Evolutionary conservation across 2,329 filamentous ascomycete species (phyloP).

Genomic region (Phyllosticta paracitricarpa): DNA sequence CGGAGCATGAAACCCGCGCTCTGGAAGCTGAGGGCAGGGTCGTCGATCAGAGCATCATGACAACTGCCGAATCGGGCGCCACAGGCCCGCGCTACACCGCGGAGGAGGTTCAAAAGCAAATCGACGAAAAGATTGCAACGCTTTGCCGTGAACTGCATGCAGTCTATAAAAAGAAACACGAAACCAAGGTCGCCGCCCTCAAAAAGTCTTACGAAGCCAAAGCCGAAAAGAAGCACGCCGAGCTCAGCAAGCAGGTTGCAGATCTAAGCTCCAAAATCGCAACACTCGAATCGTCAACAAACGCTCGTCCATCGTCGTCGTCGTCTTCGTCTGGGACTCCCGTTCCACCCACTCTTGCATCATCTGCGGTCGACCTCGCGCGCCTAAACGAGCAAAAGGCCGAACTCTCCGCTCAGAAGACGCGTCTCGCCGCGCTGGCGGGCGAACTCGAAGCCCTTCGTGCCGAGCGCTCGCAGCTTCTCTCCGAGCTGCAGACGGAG

Average conservation of each 20-base stretch:
- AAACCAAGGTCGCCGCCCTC: constrained; percentile 85
- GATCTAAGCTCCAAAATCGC: constrained; percentile 66
- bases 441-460: constrained; percentile 62
- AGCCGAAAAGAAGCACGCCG: constrained; percentile 78
- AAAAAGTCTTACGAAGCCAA: constrained; percentile 73
- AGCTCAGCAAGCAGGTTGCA: constrained; percentile 63
- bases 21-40: constrained; percentile 54
- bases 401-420: constrained; percentile 59
- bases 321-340: neutral
- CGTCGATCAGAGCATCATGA: constrained; percentile 41
- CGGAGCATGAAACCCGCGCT: constrained; percentile 49
- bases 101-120: constrained; percentile 48
- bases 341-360: constrained; percentile 1
- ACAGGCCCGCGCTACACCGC: constrained; percentile 27
- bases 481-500: constrained; percentile 59
- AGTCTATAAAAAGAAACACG: constrained; percentile 94
- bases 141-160: constrained; percentile 71
- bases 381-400: constrained; percentile 54
- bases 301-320: constrained; percentile 41
- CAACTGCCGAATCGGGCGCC: constrained; percentile 44
- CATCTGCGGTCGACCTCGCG: constrained; percentile 33
- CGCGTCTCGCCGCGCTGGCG: constrained; percentile 64
- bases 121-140: constrained; percentile 79
- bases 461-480: constrained; percentile 56
- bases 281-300: constrained; percentile 54